These are phyloP conservation scores for Penicillium sp. DNA, from an alignment of 2,329 filamentous ascomycete genomes.

Conservation along the genomic window DNA sequence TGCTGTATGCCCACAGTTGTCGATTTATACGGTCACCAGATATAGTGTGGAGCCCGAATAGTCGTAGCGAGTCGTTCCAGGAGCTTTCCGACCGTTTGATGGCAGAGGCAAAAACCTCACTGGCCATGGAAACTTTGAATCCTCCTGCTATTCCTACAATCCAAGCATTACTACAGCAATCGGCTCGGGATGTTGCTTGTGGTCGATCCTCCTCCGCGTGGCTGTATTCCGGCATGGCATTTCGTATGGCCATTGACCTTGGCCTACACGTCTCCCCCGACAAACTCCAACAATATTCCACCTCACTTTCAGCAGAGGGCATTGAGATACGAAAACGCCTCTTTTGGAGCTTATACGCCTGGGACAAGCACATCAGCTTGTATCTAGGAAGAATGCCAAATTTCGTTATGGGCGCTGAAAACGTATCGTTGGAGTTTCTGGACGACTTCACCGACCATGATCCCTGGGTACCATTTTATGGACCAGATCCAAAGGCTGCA, in stretches of 20 bases:
- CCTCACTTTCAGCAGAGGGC: conserved; percentile 31
- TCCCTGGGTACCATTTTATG: conserved; percentile 34
- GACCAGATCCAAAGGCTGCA: conserved; percentile 18
- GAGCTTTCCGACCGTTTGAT: conserved; percentile 13
- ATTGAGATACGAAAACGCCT: conserved; percentile 34
- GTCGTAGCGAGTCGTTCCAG: conserved; percentile 18
- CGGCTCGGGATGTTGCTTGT: conserved; percentile 32
- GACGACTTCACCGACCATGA: conserved; percentile 34
- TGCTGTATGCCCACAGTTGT: conserved; percentile 9
- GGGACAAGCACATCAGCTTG: conserved; percentile 36
- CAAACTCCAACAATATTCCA: conserved; percentile 26
- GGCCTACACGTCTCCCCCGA: conserved; percentile 32
- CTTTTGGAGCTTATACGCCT: conserved; percentile 37
- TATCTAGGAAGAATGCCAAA: conserved; percentile 35
- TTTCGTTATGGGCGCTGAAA: conserved; percentile 24
- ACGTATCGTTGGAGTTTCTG: conserved; percentile 27
- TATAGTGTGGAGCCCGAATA: conserved; percentile 21
- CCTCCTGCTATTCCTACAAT: conserved; percentile 33
- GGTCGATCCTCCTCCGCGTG: conserved; percentile 32
- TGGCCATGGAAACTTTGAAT: conserved; percentile 33
- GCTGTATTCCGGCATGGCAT: conserved; percentile 35
- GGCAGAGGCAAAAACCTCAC: conserved; percentile 26
- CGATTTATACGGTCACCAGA: conserved; percentile 24
- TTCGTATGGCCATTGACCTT: conserved; percentile 36
- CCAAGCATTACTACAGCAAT: conserved; percentile 35